Percentiles rank a stretch among this genome's conserved stretches.
Conservation (phyloP, 1,284 basidiomycete genomes). For the Rhodotorula sp. region DNA sequence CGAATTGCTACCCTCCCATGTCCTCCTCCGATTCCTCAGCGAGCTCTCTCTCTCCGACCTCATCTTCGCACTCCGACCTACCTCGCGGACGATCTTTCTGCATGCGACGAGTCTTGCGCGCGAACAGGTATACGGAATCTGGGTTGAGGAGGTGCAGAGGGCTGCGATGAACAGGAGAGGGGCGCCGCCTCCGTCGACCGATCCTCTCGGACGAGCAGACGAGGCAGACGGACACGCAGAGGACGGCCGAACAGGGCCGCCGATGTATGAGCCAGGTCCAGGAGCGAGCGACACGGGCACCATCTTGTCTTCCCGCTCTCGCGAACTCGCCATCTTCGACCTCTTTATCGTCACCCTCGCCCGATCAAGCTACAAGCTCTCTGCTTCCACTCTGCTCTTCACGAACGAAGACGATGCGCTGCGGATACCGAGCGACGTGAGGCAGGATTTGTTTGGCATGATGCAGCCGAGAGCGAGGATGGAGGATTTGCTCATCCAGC, state of each 20-base stretch:
- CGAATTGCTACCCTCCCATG: conserved; percentile 6
- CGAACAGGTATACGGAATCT: neutral
- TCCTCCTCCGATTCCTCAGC: conserved; percentile 15
- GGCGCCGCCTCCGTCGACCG: neutral
- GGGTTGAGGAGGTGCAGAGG: neutral
- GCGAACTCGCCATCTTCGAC: conserved; percentile 20
- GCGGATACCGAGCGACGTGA: conserved; percentile 2
- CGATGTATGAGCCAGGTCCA: neutral
- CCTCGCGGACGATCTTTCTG: conserved; percentile 1
- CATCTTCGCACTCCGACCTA: conserved; percentile 11
- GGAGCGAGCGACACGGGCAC: neutral
- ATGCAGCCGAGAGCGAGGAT: conserved; percentile 18
- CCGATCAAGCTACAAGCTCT: neutral
- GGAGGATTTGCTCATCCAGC: conserved; percentile 16
- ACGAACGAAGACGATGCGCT: conserved; percentile 5
- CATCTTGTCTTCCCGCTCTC: neutral
- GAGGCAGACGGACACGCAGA: neutral
- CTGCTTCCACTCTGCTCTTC: conserved; percentile 1
- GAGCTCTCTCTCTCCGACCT: conserved; percentile 7
- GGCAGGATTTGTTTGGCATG: conserved; percentile 15
- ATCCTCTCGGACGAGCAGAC: conserved; percentile 1
- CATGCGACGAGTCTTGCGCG: neutral
- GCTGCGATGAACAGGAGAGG: neutral
- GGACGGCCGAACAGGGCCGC: neutral
- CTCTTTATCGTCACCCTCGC: conserved; percentile 16